Evolutionary conservation across 805 yeast species (phyloP).

Genomic region (Tetrapisispora namnaoensis): DNA sequence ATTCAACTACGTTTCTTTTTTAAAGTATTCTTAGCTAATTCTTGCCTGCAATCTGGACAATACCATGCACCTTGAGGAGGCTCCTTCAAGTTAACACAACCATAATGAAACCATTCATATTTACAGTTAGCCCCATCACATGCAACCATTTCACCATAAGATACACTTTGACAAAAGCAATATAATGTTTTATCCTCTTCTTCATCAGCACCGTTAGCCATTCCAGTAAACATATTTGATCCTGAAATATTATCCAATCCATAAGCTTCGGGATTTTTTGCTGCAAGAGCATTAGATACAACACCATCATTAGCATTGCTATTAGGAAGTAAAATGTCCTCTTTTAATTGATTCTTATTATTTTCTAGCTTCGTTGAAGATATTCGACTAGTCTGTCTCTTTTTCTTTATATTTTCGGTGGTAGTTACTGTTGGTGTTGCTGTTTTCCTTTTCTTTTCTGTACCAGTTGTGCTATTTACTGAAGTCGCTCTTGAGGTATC

Average conservation of each 20-base stretch:
- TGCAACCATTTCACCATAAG: constrained; percentile 94
- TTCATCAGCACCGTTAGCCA: constrained; percentile 23
- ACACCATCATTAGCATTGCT: neutral
- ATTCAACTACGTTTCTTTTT: constrained; percentile 14
- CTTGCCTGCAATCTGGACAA: constrained; percentile 68
- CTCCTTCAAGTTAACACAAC: constrained; percentile 79
- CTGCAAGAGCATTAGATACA: constrained; percentile 3
- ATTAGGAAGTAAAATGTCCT: neutral
- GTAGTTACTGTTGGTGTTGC: constrained; percentile 11
- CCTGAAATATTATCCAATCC: constrained; percentile 20
- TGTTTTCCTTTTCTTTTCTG: constrained; percentile 15
- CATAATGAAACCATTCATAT: constrained; percentile 93
- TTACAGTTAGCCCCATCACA: constrained; percentile 87
- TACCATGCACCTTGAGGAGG: constrained; percentile 94
- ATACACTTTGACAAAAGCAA: constrained; percentile 89
- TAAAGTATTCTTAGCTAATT: constrained; percentile 24
- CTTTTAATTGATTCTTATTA: constrained; percentile 1
- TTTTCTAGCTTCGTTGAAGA: constrained; percentile 3
- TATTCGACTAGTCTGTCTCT: constrained; percentile 14
- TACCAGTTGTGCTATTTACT: constrained; percentile 10
- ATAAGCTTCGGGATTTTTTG: constrained; percentile 7
- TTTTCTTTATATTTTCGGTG: constrained; percentile 10
- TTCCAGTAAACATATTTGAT: constrained; percentile 27
- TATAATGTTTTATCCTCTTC: constrained; percentile 63
- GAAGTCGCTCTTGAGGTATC: constrained; percentile 27